Evolutionary conservation across 2,329 filamentous ascomycete genomes (phyloP), one percentile per base, ranked within the genome.

Genomic region (Ceratocystis huliohia): DNA sequence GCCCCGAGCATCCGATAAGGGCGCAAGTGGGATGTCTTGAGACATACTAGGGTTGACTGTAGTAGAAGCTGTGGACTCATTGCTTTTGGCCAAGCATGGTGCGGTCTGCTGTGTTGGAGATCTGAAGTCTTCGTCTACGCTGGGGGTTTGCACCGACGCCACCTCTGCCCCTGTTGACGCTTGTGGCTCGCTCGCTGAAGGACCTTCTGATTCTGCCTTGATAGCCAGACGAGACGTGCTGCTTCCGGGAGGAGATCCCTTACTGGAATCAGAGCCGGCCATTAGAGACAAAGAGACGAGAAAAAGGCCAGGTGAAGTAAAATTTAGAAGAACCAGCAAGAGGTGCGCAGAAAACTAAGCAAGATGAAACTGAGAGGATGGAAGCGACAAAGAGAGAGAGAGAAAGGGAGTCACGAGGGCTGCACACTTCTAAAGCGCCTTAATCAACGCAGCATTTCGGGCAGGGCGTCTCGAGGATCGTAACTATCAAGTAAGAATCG

Each of bases 141-240:
- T 46, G 41, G 56, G 30, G 22, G 30, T n/a, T 30, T 30, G 53
- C 13, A 17, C 25, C 30, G 28, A 7, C 10, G 15, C 10, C 22
- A 2, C 48, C 17, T 2, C 20, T 10, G 48, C 22, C 10, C 20
- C 48, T 53, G 22, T 15, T 53, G 56, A 2, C 20, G 56, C 13
- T 10, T 59, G 56, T n/a, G 56, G 37, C 56, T 30, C 44, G 37
- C 17, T 22, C 2, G 3, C 17, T 22, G 17, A 25, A 6, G 64
- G 53, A 5, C 53, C 41, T 45, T 66, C 45, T 65, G 41, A 33
- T 45, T 63, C 65, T 67, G 65, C 66, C 48, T 66, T 70, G 44
- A 62, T 46, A 15, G 66, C 66, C 20, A 61, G 41, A 37, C 33
- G 57, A 65, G 66, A 6, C 7, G 28, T 20, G 30, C 25, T 59